A percentile compares a stretch with the other conserved stretches of the same genome.
These are phyloP conservation scores for Chromera velia DNA, from an alignment of 73 alveolate species.

Conservation along the genomic window DNA sequence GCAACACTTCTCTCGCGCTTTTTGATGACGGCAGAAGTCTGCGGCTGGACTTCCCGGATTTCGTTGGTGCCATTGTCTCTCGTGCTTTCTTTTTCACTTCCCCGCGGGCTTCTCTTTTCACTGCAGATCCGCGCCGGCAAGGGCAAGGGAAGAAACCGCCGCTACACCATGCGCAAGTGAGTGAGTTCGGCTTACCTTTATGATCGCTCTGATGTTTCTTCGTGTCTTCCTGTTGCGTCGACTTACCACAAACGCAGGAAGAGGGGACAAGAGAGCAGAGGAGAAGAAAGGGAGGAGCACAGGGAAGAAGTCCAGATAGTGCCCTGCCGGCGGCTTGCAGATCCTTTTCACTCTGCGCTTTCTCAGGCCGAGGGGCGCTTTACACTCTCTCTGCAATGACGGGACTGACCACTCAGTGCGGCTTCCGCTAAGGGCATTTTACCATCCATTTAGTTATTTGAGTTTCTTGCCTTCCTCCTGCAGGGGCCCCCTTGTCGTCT, in stretches of 20 bases:
- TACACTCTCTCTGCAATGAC: too few relatives aligned
- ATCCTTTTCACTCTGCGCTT: too few relatives aligned
- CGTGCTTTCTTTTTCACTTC: background rate
- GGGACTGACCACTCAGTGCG: too few relatives aligned
- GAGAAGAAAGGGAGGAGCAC: background rate
- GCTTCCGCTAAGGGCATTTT: too few relatives aligned
- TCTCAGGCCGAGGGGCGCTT: too few relatives aligned
- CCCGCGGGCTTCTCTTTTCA: background rate
- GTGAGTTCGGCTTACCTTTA: background rate
- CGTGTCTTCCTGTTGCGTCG: background rate
- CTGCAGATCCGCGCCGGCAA: conserved; percentile 60
- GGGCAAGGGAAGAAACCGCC: conserved; percentile 86
- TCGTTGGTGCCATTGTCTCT: too few relatives aligned
- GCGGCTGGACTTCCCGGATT: too few relatives aligned
- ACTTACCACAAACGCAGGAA: background rate
- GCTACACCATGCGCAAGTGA: conserved; percentile 60
- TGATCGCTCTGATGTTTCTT: background rate
- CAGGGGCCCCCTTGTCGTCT: conserved; percentile 84
- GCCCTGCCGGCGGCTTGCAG: background rate
- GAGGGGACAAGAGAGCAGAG: background rate
- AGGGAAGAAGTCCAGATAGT: background rate
- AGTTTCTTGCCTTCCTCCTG: too few relatives aligned
- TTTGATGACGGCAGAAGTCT: too few relatives aligned
- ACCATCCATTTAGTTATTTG: too few relatives aligned
- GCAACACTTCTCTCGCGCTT: too few relatives aligned